Evolutionary conservation across 345 rosid genomes (phyloP).

Genomic region (Eucalyptus sp.): DNA sequence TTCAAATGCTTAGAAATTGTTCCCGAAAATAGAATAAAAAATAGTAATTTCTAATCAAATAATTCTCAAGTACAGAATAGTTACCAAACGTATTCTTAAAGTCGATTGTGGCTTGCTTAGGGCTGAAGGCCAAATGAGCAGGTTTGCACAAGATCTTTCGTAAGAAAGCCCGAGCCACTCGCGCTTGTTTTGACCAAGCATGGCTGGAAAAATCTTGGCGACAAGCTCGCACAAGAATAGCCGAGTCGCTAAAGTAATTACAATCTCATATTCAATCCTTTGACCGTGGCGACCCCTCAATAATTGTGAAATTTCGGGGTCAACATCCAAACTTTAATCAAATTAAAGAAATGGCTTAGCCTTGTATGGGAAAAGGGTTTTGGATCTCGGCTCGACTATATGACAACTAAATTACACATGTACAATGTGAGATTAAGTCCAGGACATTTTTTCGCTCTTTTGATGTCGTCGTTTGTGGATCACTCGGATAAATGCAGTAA

Average conservation of each 20-base stretch:
- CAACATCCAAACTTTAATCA: too few species aligned
- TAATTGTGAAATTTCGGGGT: not conserved
- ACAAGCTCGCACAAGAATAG: not conserved
- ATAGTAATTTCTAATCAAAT: rapidly evolving
- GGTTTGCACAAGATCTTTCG: not conserved
- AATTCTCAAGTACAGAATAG: rapidly evolving
- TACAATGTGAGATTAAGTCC: not conserved
- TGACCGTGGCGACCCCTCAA: not conserved
- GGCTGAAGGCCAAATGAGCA: not conserved
- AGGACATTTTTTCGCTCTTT: not conserved
- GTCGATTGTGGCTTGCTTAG: not conserved
- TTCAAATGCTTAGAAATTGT: too few species aligned
- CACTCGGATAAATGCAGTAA: too few species aligned
- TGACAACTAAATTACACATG: not conserved
- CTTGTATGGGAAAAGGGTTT: not conserved
- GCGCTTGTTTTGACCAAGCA: not conserved
- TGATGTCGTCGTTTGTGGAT: not conserved
- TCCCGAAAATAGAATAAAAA: rapidly evolving
- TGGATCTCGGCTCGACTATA: not conserved
- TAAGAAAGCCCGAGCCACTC: not conserved
- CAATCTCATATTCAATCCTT: not conserved
- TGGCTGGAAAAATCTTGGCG: not conserved
- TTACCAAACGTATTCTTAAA: not conserved
- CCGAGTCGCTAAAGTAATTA: not conserved
- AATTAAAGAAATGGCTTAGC: not conserved